Percentiles rank a stretch among this genome's conserved stretches.
Evolutionary conservation across 2,329 filamentous ascomycete genomes (phyloP).

Genomic region (Orbilia oligospora): DNA sequence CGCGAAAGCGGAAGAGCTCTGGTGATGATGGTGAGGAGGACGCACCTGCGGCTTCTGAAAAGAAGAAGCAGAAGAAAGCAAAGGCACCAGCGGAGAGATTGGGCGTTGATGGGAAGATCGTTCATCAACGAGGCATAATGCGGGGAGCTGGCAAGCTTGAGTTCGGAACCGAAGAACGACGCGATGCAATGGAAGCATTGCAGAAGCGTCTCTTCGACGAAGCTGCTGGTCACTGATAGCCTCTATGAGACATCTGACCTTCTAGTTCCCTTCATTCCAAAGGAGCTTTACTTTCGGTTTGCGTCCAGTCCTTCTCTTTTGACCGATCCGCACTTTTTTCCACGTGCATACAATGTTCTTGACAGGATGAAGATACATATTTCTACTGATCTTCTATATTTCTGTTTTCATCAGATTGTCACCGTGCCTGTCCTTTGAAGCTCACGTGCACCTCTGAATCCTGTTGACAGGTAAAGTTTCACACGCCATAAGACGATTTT

Average conservation of each 20-base stretch:
- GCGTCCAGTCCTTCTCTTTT: background rate
- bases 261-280: background rate
- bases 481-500: slow-evolving; percentile 3
- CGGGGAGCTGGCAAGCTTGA: slow-evolving; percentile 8
- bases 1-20: slow-evolving; percentile 13
- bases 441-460: background rate
- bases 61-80: slow-evolving; percentile 20
- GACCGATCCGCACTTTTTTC: background rate
- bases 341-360: background rate
- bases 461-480: background rate
- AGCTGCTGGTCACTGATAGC: slow-evolving; percentile 1
- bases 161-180: background rate
- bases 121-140: slow-evolving; percentile 36
- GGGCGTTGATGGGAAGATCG: slow-evolving; percentile 45
- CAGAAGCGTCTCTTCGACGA: slow-evolving; percentile 15
- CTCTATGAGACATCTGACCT: background rate
- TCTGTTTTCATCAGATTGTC: background rate
- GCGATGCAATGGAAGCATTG: background rate
- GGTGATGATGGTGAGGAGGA: slow-evolving; percentile 15
- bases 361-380: background rate
- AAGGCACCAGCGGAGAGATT: background rate
- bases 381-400: background rate
- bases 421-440: background rate
- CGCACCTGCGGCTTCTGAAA: slow-evolving; percentile 6
- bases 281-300: background rate